These are phyloP conservation scores for Tephrocybe sp. DNA, from an alignment of 768 basidiomycete genomes.

Conservation along the genomic window DNA sequence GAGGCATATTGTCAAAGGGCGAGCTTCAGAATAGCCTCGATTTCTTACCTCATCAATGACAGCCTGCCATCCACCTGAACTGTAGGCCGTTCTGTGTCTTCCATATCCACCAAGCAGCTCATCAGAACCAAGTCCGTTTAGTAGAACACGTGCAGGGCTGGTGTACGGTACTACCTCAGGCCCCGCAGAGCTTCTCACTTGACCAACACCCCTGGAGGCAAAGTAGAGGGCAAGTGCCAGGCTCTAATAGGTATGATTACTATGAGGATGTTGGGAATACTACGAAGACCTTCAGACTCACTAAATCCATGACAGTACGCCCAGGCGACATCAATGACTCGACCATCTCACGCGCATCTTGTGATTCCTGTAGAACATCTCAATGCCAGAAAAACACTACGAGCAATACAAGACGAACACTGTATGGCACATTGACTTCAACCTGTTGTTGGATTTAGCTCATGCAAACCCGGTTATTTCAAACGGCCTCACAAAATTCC, in stretches of 20 bases:
- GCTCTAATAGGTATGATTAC: conserved; percentile 59
- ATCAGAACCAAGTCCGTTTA: conserved; percentile 94
- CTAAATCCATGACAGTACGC: conserved; percentile 89
- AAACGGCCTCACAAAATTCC: conserved; percentile 78
- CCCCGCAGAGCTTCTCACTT: conserved; percentile 38
- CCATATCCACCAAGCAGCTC: conserved; percentile 95
- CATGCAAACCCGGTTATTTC: neutral
- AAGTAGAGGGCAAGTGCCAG: conserved; percentile 92
- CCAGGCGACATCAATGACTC: conserved; percentile 79
- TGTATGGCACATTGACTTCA: conserved; percentile 82
- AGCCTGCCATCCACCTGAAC: conserved; percentile 66
- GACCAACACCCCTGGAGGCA: conserved; percentile 80
- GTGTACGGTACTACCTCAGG: conserved; percentile 51
- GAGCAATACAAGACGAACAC: conserved; percentile 37
- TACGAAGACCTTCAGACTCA: conserved; percentile 32
- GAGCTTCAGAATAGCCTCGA: neutral
- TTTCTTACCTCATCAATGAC: conserved; percentile 74
- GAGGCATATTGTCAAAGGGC: conserved; percentile 3
- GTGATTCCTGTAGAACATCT: conserved; percentile 58
- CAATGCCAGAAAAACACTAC: neutral
- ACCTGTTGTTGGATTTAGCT: conserved; percentile 47
- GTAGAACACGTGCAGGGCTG: conserved; percentile 76
- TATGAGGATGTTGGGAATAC: neutral
- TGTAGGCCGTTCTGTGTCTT: conserved; percentile 80
- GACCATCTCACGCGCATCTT: conserved; percentile 49